Evolutionary conservation across 192 early-diverging fungal species (phyloP).

Genomic region (Funneliformis mosseae): DNA sequence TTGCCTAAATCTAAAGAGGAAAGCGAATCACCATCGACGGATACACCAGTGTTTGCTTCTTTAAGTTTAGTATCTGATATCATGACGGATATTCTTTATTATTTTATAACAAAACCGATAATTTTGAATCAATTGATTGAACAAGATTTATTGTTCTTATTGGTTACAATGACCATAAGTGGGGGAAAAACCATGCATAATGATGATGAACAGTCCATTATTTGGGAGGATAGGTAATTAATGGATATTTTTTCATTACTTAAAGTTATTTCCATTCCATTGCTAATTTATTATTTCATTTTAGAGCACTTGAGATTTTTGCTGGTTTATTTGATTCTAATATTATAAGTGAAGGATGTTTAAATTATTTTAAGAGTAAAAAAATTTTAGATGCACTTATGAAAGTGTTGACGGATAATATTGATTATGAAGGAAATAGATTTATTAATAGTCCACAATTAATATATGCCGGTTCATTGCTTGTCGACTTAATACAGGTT

Average conservation of each 20-base stretch:
- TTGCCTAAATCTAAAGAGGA: not conserved
- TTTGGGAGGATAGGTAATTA: conserved; percentile 45
- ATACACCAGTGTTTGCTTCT: conserved; percentile 24
- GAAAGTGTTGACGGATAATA: conserved; percentile 36
- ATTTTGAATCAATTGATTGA: conserved; percentile 37
- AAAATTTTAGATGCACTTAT: conserved; percentile 45
- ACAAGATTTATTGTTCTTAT: conserved; percentile 46
- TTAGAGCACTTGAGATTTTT: conserved; percentile 43
- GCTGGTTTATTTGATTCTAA: conserved; percentile 38
- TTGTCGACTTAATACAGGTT: conserved; percentile 32
- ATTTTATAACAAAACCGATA: conserved; percentile 40
- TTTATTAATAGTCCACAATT: conserved; percentile 19
- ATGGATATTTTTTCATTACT: not conserved
- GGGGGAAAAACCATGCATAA: not conserved
- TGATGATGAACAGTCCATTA: conserved; percentile 6
- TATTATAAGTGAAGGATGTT: conserved; percentile 39
- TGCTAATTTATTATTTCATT: conserved; percentile 36
- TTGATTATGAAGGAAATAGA: conserved; percentile 5
- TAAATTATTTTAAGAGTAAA: conserved; percentile 42
- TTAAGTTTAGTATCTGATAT: conserved; percentile 36
- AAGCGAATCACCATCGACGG: not conserved
- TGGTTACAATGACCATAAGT: conserved; percentile 40
- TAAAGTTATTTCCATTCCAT: conserved; percentile 25
- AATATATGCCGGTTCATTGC: conserved; percentile 23
- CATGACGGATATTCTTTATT: conserved; percentile 39